Evolutionary conservation across 2,329 filamentous ascomycete genomes (phyloP), one percentile per base, ranked within the genome.

Genomic region (Paracoccidioides brasiliensis): DNA sequence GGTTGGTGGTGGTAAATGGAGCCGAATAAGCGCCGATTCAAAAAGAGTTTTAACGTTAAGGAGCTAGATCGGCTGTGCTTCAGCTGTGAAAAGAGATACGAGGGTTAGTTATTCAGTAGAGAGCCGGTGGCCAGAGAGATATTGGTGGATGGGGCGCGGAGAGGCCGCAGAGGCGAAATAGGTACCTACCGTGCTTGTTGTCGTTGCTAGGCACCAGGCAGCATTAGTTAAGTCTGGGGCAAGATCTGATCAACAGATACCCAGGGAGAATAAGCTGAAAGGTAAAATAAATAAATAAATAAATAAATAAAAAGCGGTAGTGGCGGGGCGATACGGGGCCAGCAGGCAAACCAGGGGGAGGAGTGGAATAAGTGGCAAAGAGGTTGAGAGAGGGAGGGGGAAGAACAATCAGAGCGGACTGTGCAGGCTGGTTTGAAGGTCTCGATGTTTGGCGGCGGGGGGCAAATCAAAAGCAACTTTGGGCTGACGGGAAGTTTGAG

Each of bases 381-480:
- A n/a, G n/a, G n/a, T n/a, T n/a, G n/a, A n/a, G n/a, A n/a, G n/a
- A 44, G 40, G n/a, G 14, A 45, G 40, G 41, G n/a, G 12, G 7
- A 37, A n/a, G 37, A 14, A 53, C 51, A 44, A 35, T 12, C 38
- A 42, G 28, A 35, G 35, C 33, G 38, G 30, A 14, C 30, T 32
- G n/a, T 12, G 48, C 35, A 37, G 32, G 45, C 8, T 49, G 14
- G 50, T 30, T 5, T n/a, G 15, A 15, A 41, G 5, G 1, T 3
- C 15, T 32, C 12, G 50, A 42, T n/a, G n/a, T n/a, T n/a, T n/a
- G 50, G 50, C 50, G 28, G 35, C 44, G 33, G 32, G 14, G 49
- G 53, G 43, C 49, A 55, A 48, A 49, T 49, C 43, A 55, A 55
- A 55, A 55, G n/a, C n/a, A n/a, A n/a, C n/a, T n/a, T n/a, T n/a